Evolutionary conservation across 2,329 filamentous ascomycete genomes (phyloP).

Genomic region (Talaromyces rugulosus): DNA sequence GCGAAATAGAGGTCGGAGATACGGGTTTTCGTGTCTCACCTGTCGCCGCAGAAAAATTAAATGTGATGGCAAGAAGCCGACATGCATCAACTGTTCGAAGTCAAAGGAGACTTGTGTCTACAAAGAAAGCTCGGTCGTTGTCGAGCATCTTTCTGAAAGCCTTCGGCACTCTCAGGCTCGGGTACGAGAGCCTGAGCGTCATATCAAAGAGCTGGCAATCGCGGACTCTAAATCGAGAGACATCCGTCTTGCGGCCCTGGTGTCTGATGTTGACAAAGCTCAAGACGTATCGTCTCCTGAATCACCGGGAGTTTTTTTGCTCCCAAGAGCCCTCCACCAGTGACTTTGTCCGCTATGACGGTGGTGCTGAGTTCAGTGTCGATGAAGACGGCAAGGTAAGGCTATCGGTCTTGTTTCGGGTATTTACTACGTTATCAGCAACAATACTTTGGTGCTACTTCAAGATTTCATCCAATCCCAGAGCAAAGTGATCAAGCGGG

Average conservation of each 20-base stretch:
- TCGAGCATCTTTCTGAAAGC: slow-evolving; percentile 7
- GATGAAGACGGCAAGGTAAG: slow-evolving; percentile 14
- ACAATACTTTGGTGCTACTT: slow-evolving; percentile 16
- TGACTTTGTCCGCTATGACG: slow-evolving; percentile 7
- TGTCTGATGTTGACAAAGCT: neutral
- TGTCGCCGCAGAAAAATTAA: slow-evolving; percentile 22
- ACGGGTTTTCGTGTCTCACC: slow-evolving; percentile 18
- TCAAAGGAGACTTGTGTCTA: slow-evolving; percentile 14
- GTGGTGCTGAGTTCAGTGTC: slow-evolving; percentile 12
- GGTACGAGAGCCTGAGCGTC: slow-evolving; percentile 7
- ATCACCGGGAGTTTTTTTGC: slow-evolving; percentile 5
- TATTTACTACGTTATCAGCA: neutral
- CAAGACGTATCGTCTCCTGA: neutral
- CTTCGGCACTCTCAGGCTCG: slow-evolving; percentile 12
- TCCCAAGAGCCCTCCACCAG: slow-evolving; percentile 8
- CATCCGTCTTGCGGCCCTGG: slow-evolving; percentile 7
- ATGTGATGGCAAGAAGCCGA: slow-evolving; percentile 20
- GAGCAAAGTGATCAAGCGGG: neutral
- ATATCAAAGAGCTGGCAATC: slow-evolving; percentile 9
- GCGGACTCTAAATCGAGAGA: slow-evolving; percentile 12
- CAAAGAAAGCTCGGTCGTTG: slow-evolving; percentile 11
- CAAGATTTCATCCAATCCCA: slow-evolving; percentile 14
- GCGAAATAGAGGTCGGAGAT: slow-evolving; percentile 5
- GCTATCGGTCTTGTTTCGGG: neutral
- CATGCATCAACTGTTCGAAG: slow-evolving; percentile 19